Evolutionary conservation across 2,329 filamentous ascomycete species (phyloP), one percentile per base, ranked within the genome.

Genomic region (Dryadomyces quercus-mongolicae): DNA sequence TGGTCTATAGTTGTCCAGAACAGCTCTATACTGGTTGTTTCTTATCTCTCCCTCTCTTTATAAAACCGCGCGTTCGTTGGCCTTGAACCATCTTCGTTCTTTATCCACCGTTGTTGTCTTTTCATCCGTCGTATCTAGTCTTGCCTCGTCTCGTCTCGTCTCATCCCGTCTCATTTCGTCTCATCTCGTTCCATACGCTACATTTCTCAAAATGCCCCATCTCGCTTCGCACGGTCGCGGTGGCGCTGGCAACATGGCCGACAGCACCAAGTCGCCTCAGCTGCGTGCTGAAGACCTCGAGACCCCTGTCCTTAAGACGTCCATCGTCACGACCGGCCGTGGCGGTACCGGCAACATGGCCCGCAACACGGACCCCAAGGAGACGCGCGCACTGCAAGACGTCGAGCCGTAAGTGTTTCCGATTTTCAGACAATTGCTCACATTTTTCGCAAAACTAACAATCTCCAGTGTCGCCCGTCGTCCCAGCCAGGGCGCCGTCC

Each of bases 281-380:
- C 61, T 81, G 47, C 69, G 73, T 34, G 72, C 81, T 51, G 71
- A 79, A 59, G 86, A 92, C 64, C 81, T 95, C 59, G 73, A 84
- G 63, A 95, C 90, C 1, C 91, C 91, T 1, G 86, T 81, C 13
- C 80, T 97, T 65, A 95, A 94, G 72, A 80, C 80, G 49, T 72
- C 86, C n/a, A 75, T 88, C 60, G 90, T 92, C 65, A 95, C 91
- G 20, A 96, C 91, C 3, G 91, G 91, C 55, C 86, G 91, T 52
- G 91, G 91, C 54, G 91, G 91, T 57, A 84, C 80, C 5, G 90
- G 90, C 57, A 95, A 95, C 73, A 95, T 95, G 85, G 82, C 86
- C 49, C 74, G 71, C 61, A 84, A 85, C 65, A 81, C 81, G 58
- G 85, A 93, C 62, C 81, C 84, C 3, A 71, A 75, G 45, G 81